Conservation (phyloP, 2,329 filamentous ascomycete genomes). For the Elsinoe australis region DNA sequence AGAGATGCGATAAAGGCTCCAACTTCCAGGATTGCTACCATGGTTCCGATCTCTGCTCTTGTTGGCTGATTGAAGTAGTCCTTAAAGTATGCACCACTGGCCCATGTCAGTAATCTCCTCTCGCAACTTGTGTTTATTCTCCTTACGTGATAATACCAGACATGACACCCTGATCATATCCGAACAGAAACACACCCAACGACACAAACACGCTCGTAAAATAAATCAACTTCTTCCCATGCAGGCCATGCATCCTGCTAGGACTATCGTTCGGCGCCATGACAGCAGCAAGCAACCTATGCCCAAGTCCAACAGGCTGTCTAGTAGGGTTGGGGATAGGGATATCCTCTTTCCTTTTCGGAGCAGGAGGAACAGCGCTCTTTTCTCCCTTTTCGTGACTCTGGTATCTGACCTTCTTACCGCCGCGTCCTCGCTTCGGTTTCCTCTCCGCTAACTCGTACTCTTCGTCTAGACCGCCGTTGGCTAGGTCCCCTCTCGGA, state of each 20-base stretch:
- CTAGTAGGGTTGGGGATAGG: conserved; percentile 63
- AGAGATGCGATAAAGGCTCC: conserved; percentile 88
- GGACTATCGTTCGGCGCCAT: conserved; percentile 69
- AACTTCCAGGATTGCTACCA: conserved; percentile 94
- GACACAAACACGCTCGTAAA: conserved; percentile 91
- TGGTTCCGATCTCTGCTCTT: conserved; percentile 81
- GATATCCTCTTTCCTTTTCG: conserved; percentile 65
- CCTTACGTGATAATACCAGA: conserved; percentile 64
- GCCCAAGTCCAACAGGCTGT: conserved; percentile 55
- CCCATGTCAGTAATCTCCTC: conserved; percentile 22
- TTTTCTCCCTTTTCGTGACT: conserved; percentile 32
- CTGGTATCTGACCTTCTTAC: conserved; percentile 23
- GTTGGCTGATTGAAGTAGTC: conserved; percentile 89
- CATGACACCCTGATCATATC: conserved; percentile 88
- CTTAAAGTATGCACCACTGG: conserved; percentile 76
- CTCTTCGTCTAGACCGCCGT: no score
- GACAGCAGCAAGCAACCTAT: conserved; percentile 68
- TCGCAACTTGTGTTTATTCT: conserved; percentile 1
- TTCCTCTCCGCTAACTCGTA: conserved; percentile 40
- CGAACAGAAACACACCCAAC: conserved; percentile 70
- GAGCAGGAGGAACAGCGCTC: conserved; percentile 64
- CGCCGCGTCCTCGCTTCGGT: no score
- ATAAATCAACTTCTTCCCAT: conserved; percentile 92
- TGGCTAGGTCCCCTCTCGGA: conserved; percentile 57
- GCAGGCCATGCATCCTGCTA: conserved; percentile 78